Evolutionary conservation across 2,329 filamentous ascomycete species (phyloP).

Genomic region (Mollisia scopiformis): DNA sequence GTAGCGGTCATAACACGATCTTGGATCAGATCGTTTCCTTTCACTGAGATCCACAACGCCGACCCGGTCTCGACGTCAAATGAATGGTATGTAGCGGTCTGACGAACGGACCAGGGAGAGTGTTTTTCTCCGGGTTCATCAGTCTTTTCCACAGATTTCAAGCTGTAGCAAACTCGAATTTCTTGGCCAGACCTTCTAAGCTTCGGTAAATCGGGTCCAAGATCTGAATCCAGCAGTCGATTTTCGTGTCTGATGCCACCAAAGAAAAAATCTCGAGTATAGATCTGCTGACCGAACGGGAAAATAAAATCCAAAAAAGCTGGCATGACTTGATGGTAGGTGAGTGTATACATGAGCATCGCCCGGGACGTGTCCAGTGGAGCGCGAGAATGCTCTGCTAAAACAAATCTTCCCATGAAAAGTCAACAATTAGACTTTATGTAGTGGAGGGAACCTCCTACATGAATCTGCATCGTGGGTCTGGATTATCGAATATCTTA

Average conservation of each 20-base stretch:
- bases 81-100: constrained; percentile 41
- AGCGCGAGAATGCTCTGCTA: constrained; percentile 27
- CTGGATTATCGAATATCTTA: not conserved
- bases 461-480: constrained; percentile 31
- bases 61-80: constrained; percentile 41
- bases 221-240: constrained; percentile 15
- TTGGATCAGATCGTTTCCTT: constrained; percentile 38
- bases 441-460: constrained; percentile 6
- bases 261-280: constrained; percentile 40
- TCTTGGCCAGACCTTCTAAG: constrained; percentile 41
- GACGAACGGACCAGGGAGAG: constrained; percentile 41
- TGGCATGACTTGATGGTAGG: constrained; percentile 40
- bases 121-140: constrained; percentile 7
- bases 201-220: constrained; percentile 27
- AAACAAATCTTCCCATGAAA: constrained; percentile 23
- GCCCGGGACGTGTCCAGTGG: constrained; percentile 16
- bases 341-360: constrained; percentile 27
- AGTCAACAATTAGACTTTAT: not conserved
- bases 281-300: constrained; percentile 38
- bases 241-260: constrained; percentile 39
- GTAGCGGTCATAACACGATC: not conserved
- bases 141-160: constrained; percentile 40
- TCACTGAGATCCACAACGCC: constrained; percentile 42
- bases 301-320: constrained; percentile 43
- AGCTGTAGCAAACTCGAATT: constrained; percentile 43